phyloP scores from a whole-genome alignment of 768 basidiomycete species.

The Cubamyces lactineus region DNA sequence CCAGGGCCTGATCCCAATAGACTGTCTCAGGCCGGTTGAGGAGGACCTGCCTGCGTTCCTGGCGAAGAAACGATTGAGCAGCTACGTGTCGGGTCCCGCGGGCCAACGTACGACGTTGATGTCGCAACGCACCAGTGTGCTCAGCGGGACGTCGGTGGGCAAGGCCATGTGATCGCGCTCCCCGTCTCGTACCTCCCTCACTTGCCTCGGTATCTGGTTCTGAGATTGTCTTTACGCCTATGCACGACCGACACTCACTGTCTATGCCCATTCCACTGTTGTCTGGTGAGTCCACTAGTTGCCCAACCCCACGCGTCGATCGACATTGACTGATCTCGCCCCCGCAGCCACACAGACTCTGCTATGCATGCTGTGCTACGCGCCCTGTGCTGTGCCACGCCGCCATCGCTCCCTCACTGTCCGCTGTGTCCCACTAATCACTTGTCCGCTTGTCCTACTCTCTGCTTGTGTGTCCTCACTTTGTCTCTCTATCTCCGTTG shows the following conservation, averaged over 20 bases:
- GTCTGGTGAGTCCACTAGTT: background rate
- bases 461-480: background rate
- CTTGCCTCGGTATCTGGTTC: background rate
- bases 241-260: constrained; percentile 1
- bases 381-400: background rate
- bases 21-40: constrained; percentile 58
- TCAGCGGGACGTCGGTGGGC: constrained; percentile 20
- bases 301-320: background rate
- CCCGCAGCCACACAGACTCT: constrained; percentile 5
- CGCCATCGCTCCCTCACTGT: background rate
- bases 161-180: constrained; percentile 15
- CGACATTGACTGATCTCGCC: background rate
- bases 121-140: constrained; percentile 12
- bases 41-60: constrained; percentile 54
- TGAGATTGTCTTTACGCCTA: background rate
- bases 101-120: background rate
- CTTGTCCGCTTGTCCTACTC: background rate
- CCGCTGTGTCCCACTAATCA: too few species aligned
- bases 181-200: background rate
- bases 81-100: constrained; percentile 30
- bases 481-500: background rate
- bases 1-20: constrained; percentile 66
- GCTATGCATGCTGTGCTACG: constrained; percentile 11
- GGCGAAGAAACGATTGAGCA: constrained; percentile 51
- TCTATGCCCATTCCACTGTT: background rate